phyloP scores from a whole-genome alignment of 2,329 filamentous ascomycete species.

The Ophiocordyceps camponoti-saundersi region DNA sequence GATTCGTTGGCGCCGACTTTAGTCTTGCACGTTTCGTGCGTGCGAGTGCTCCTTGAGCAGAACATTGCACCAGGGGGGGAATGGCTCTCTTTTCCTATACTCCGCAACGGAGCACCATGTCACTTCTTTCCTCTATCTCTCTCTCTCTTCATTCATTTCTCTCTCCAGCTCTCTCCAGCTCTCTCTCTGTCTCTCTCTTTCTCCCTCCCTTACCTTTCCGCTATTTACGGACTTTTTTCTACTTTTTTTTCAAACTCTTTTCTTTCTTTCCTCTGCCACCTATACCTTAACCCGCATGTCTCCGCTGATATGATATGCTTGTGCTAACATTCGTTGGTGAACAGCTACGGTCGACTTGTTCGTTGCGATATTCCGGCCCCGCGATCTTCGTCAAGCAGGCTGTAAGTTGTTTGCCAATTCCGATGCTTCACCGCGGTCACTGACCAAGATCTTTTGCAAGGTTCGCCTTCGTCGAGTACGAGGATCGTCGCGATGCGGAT shows the following conservation, averaged over 20 bases:
- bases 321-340: conserved; percentile 24
- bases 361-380: conserved; percentile 97
- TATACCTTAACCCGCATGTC: neutral
- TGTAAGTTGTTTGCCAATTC: conserved; percentile 46
- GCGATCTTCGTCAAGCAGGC: conserved; percentile 78
- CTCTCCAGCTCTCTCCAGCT: neutral
- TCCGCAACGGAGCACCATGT: neutral
- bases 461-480: conserved; percentile 98
- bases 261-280: neutral
- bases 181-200: neutral
- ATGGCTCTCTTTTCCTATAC: neutral
- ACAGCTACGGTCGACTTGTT: conserved; percentile 89
- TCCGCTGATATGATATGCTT: conserved; percentile 10
- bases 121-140: neutral
- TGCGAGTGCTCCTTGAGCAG: conserved; percentile 5
- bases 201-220: neutral
- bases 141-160: too few relatives aligned
- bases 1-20: conserved; percentile 9
- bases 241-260: neutral
- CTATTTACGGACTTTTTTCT: neutral
- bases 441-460: conserved; percentile 23
- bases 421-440: neutral
- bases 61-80: conserved; percentile 1
- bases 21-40: conserved; percentile 7
- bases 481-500: conserved; percentile 93